Evolutionary conservation across 2,329 filamentous ascomycete genomes (phyloP).

Genomic region (Penicillium vulpinum): DNA sequence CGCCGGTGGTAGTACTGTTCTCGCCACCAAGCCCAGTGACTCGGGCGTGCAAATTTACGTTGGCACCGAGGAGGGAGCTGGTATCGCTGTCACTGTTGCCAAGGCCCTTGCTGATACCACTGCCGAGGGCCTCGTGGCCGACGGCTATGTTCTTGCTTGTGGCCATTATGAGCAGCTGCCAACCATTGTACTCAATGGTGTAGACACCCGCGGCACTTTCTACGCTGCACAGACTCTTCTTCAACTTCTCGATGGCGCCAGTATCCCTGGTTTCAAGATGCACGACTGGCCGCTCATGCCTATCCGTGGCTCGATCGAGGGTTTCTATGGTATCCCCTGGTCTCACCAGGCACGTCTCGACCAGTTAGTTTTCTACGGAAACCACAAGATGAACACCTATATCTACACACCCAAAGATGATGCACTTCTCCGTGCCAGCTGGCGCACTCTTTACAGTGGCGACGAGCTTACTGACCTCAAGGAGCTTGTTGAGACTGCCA

Average conservation of each 20-base stretch:
- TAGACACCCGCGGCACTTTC: background rate
- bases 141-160: background rate
- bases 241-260: background rate
- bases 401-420: conserved; percentile 28
- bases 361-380: conserved; percentile 23
- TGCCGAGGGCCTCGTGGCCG: background rate
- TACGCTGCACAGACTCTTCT: background rate
- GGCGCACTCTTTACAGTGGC: conserved; percentile 21
- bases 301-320: conserved; percentile 26
- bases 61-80: background rate
- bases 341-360: conserved; percentile 26
- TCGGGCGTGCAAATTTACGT: background rate
- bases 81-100: background rate
- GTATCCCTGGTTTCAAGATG: conserved; percentile 12
- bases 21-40: background rate
- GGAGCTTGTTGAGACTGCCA: conserved; percentile 1
- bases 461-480: conserved; percentile 6
- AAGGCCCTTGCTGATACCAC: background rate
- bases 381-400: conserved; percentile 28
- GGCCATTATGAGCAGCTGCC: background rate
- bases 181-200: conserved; percentile 1
- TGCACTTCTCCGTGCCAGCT: conserved; percentile 19
- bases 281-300: conserved; percentile 28
- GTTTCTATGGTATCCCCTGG: conserved; percentile 26
- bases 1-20: background rate